Conservation (phyloP, 1,284 basidiomycete genomes). For the Melampsora allii-populina region DNA sequence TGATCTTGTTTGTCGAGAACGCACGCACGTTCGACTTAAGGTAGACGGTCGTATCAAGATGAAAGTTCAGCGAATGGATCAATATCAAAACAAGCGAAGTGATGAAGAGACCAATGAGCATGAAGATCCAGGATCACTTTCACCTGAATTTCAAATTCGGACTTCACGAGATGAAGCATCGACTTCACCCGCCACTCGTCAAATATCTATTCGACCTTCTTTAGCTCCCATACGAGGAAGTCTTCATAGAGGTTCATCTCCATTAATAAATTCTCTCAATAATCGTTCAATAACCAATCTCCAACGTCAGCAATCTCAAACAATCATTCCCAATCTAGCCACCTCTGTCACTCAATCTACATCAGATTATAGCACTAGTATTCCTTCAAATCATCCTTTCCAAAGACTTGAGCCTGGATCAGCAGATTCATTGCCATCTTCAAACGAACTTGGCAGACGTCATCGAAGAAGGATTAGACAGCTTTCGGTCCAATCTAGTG, state of each 20-base stretch:
- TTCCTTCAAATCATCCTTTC: background rate
- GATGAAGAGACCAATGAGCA: background rate
- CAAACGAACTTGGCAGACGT: conserved; percentile 6
- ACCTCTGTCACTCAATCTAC: background rate
- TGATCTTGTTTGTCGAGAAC: conserved; percentile 23
- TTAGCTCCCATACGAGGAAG: background rate
- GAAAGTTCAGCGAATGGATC: conserved; percentile 18
- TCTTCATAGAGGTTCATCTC: background rate
- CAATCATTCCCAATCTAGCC: background rate
- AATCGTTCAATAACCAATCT: background rate
- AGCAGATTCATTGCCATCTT: conserved; percentile 16
- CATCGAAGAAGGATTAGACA: conserved; percentile 6
- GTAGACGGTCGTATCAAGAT: conserved; percentile 29
- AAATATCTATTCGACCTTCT: background rate
- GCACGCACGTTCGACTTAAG: conserved; percentile 35
- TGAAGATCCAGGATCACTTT: conserved; percentile 1
- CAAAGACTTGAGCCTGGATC: conserved; percentile 21
- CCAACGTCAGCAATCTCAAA: background rate
- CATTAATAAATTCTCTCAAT: background rate
- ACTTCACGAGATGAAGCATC: background rate
- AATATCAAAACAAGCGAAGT: conserved; percentile 1
- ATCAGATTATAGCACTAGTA: background rate
- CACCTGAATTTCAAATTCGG: background rate
- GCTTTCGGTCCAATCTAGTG: conserved; percentile 29
- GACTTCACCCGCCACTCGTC: background rate